Percentiles rank a stretch among this genome's conserved stretches.
Conservation (phyloP, 2,329 filamentous ascomycete genomes). For the Clonostachys rosea region DNA sequence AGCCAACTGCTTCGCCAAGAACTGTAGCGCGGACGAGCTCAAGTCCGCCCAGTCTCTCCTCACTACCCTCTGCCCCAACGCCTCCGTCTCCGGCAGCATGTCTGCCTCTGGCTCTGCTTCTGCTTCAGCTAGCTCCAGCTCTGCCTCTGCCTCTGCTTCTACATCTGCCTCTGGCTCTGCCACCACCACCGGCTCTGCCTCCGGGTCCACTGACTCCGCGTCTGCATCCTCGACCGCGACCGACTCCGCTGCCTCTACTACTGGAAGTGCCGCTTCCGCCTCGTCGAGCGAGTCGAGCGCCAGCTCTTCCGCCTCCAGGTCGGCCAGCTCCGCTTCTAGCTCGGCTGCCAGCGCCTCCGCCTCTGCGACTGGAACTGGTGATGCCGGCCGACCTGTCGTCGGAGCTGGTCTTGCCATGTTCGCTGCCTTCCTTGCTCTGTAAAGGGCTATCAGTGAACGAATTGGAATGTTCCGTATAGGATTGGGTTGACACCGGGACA, state of each 20-base stretch:
- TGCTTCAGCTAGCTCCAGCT: neutral
- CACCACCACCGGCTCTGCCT: neutral
- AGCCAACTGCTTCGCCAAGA: slow-evolving; percentile 1
- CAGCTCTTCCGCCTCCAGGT: neutral
- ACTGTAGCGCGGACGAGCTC: slow-evolving; percentile 1
- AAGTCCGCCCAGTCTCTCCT: neutral
- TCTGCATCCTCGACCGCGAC: neutral
- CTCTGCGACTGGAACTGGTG: slow-evolving; percentile 1
- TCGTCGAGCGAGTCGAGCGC: neutral
- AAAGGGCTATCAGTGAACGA: neutral
- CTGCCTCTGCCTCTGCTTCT: neutral
- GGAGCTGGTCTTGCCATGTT: slow-evolving; percentile 10
- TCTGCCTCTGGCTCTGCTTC: neutral
- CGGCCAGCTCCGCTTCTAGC: neutral
- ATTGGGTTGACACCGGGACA: neutral
- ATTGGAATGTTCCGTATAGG: neutral
- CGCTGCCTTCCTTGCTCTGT: slow-evolving; percentile 4
- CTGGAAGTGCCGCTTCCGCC: neutral
- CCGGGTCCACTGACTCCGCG: neutral
- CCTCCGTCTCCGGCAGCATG: too few species aligned
- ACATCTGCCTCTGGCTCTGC: neutral
- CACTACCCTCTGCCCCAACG: neutral
- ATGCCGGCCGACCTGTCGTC: slow-evolving; percentile 1
- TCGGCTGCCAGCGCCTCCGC: neutral
- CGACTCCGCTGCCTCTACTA: neutral